phyloP scores from a whole-genome alignment of 805 yeast species.

The Cyberlindnera veronae region DNA sequence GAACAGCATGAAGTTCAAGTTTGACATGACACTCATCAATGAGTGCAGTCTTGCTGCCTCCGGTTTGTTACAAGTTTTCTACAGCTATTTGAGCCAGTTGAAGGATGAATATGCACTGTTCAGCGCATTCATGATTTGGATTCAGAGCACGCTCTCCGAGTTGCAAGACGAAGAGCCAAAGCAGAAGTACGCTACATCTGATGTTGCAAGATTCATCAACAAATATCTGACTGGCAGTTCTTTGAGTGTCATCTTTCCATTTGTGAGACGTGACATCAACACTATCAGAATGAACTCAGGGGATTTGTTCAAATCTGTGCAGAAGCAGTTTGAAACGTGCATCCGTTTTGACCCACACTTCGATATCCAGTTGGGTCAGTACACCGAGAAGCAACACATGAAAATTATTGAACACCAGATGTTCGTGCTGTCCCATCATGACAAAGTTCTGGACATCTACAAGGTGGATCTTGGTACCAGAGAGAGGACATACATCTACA shows the following conservation, averaged over 20 bases:
- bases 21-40: slow-evolving; percentile 9
- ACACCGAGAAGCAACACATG: slow-evolving; percentile 19
- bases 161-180: slow-evolving; percentile 28
- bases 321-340: slow-evolving; percentile 8
- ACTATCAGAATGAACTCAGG: slow-evolving; percentile 21
- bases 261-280: slow-evolving; percentile 22
- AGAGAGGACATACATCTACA: neutral
- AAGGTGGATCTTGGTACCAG: slow-evolving; percentile 8
- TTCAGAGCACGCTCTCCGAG: slow-evolving; percentile 28
- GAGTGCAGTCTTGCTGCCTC: slow-evolving; percentile 16
- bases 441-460: slow-evolving; percentile 13
- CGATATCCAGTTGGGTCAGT: slow-evolving; percentile 15
- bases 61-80: slow-evolving; percentile 30
- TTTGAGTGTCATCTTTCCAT: slow-evolving; percentile 21
- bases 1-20: neutral
- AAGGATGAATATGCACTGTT: slow-evolving; percentile 45
- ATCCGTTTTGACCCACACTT: slow-evolving; percentile 1
- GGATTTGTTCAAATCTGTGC: slow-evolving; percentile 22
- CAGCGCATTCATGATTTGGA: slow-evolving; percentile 42
- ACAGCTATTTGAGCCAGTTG: slow-evolving; percentile 37
- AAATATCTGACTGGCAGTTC: slow-evolving; percentile 26
- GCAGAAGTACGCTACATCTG: slow-evolving; percentile 19
- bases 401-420: slow-evolving; percentile 8
- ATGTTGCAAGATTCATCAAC: slow-evolving; percentile 27
- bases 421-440: slow-evolving; percentile 11